Conservation (phyloP, 2,329 filamentous ascomycete species). For the Epichloe festucae region DNA sequence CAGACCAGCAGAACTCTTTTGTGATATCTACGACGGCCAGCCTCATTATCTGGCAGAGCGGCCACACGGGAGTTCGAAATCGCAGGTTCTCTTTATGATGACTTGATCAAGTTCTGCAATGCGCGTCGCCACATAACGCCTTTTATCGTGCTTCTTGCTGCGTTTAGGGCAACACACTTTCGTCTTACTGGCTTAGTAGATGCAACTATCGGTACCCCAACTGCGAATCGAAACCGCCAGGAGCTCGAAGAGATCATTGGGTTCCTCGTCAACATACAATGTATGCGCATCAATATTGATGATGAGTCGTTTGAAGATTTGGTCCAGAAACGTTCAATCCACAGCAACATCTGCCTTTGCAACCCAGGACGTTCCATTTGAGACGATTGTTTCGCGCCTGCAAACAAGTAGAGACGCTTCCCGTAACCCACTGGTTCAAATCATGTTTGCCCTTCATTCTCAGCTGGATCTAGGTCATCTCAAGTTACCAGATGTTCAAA, state of each 20-base stretch:
- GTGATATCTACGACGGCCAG: neutral
- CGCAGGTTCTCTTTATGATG: neutral
- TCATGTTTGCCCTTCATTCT: constrained; percentile 11
- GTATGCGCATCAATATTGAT: constrained; percentile 11
- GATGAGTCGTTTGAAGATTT: neutral
- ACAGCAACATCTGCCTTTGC: neutral
- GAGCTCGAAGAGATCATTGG: constrained; percentile 13
- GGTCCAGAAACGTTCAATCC: neutral
- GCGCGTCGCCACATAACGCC: neutral
- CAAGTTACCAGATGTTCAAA: constrained; percentile 8
- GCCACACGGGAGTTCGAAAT: neutral
- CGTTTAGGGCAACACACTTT: neutral
- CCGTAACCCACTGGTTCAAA: constrained; percentile 9
- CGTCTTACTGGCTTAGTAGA: neutral
- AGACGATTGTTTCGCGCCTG: constrained; percentile 7
- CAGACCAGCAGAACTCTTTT: neutral
- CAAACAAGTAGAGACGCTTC: constrained; percentile 8
- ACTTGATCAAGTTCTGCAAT: neutral
- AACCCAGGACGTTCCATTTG: constrained; percentile 13
- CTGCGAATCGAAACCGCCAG: constrained; percentile 11
- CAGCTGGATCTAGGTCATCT: constrained; percentile 11
- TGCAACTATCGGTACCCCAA: constrained; percentile 9
- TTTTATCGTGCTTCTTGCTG: neutral
- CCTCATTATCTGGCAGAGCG: neutral
- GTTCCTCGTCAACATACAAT: constrained; percentile 16